A percentile compares a stretch with the other conserved stretches of the same genome.
phyloP scores from a whole-genome alignment of 2,329 filamentous ascomycete species.

The Aspergillus niger region DNA sequence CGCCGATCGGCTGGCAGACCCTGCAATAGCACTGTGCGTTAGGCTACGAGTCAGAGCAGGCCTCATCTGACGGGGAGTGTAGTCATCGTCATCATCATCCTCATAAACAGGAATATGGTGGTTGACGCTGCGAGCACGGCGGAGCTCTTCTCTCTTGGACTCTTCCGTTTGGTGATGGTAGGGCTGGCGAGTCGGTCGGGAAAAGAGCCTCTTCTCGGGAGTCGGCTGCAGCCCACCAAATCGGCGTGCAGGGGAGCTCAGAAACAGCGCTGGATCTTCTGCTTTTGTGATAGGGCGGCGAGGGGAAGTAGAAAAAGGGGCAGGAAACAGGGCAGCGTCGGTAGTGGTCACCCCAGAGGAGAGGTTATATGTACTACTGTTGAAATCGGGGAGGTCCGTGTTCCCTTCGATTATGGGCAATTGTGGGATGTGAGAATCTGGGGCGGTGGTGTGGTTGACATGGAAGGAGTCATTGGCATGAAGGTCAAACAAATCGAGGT shows the following conservation, averaged over 20 bases:
- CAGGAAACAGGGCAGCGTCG: slow-evolving; percentile 44
- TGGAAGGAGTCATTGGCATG: slow-evolving; percentile 22
- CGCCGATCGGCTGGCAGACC: slow-evolving; percentile 31
- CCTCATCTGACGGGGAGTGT: slow-evolving; percentile 35
- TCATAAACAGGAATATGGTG: slow-evolving; percentile 32
- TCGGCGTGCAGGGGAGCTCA: slow-evolving; percentile 52
- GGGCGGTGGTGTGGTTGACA: slow-evolving; percentile 17
- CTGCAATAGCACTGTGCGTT: slow-evolving; percentile 42
- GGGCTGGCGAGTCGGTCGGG: slow-evolving; percentile 41
- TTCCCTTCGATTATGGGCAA: slow-evolving; percentile 39
- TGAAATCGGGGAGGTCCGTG: slow-evolving; percentile 38
- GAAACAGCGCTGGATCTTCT: slow-evolving; percentile 51
- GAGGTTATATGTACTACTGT: slow-evolving; percentile 30
- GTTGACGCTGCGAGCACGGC: slow-evolving; percentile 34
- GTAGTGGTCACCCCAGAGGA: slow-evolving; percentile 29
- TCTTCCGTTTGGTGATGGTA: slow-evolving; percentile 54
- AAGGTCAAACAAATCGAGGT: slow-evolving; percentile 27
- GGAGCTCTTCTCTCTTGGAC: slow-evolving; percentile 47
- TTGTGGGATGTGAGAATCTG: slow-evolving; percentile 35
- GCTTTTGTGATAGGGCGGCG: slow-evolving; percentile 40
- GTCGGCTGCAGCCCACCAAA: slow-evolving; percentile 45
- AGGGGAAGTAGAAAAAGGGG: slow-evolving; percentile 50
- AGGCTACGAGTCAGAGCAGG: slow-evolving; percentile 44
- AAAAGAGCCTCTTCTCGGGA: slow-evolving; percentile 30
- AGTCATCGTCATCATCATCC: slow-evolving; percentile 39